These are phyloP conservation scores for Aspergillus coremiiformis DNA, from an alignment of 495 filamentous ascomycete species.

Conservation along the genomic window DNA sequence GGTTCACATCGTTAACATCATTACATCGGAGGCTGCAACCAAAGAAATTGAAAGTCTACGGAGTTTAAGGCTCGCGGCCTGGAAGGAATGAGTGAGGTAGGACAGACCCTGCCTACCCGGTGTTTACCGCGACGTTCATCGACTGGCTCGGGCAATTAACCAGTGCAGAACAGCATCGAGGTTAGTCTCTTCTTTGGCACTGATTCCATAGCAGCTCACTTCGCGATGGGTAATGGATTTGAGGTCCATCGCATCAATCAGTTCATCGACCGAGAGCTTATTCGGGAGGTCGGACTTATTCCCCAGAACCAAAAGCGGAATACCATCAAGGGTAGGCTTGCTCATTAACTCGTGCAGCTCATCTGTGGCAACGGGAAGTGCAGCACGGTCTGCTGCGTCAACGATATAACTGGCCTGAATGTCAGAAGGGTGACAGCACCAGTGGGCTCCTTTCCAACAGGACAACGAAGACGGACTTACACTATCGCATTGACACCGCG, in stretches of 20 bases:
- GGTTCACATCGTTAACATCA: slow-evolving; percentile 23
- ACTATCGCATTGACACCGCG: slow-evolving; percentile 96
- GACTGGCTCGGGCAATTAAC: slow-evolving; percentile 80
- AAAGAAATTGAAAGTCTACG: slow-evolving; percentile 18
- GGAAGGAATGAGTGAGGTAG: slow-evolving; percentile 6
- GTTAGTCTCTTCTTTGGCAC: slow-evolving; percentile 97
- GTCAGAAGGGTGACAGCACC: slow-evolving; percentile 10
- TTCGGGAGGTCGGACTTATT: slow-evolving; percentile 93
- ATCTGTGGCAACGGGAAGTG: slow-evolving; percentile 80
- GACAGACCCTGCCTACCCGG: background rate
- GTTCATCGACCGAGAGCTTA: slow-evolving; percentile 83
- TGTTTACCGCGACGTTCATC: slow-evolving; percentile 13
- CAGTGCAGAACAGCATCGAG: slow-evolving; percentile 94
- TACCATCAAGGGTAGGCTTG: slow-evolving; percentile 78
- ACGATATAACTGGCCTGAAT: slow-evolving; percentile 67
- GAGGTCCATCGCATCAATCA: slow-evolving; percentile 89
- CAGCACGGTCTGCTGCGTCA: slow-evolving; percentile 75
- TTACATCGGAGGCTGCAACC: slow-evolving; percentile 20
- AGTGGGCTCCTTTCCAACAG: background rate
- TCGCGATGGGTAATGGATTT: slow-evolving; percentile 86
- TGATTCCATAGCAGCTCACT: slow-evolving; percentile 98
- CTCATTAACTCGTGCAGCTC: slow-evolving; percentile 85
- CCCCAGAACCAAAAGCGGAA: slow-evolving; percentile 90
- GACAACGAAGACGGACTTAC: slow-evolving; percentile 36
- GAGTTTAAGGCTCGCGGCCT: background rate